These are phyloP conservation scores for Yamadazyma tumulicola DNA, from an alignment of 805 yeast genomes.

Conservation along the genomic window DNA sequence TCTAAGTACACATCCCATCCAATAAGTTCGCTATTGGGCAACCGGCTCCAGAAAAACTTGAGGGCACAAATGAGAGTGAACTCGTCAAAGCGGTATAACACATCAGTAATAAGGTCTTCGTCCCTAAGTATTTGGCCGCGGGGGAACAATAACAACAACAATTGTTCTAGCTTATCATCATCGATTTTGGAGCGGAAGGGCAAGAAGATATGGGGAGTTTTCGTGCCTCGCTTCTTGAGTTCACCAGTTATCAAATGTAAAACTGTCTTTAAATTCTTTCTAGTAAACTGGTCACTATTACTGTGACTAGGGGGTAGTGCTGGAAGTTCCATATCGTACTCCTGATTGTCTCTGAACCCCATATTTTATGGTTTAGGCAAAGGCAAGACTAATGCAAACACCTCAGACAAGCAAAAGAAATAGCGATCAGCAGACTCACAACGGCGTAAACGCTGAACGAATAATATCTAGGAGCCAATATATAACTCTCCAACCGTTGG, in stretches of 20 bases:
- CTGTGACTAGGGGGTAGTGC: conserved; percentile 14
- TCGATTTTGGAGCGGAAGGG: conserved; percentile 74
- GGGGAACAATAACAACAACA: conserved; percentile 59
- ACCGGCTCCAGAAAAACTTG: conserved; percentile 83
- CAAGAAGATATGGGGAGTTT: conserved; percentile 68
- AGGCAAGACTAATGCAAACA: too few species aligned
- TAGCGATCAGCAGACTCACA: too few species aligned
- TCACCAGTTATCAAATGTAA: conserved; percentile 72
- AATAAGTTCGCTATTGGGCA: conserved; percentile 74
- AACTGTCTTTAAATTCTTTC: conserved; percentile 63
- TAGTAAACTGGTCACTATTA: conserved; percentile 42
- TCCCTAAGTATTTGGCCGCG: conserved; percentile 43
- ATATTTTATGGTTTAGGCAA: too few species aligned
- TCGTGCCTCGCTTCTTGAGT: conserved; percentile 64
- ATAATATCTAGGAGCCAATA: too few species aligned
- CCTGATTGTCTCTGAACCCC: conserved; percentile 11
- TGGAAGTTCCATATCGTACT: conserved; percentile 22
- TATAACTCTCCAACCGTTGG: too few species aligned
- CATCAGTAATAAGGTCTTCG: conserved; percentile 18
- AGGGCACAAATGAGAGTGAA: conserved; percentile 69
- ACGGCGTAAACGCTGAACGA: too few species aligned
- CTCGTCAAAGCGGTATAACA: conserved; percentile 52
- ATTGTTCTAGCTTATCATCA: conserved; percentile 54
- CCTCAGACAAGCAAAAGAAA: too few species aligned
- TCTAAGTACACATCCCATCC: conserved; percentile 83